A percentile compares a stretch with the other conserved stretches of the same genome.
These are phyloP conservation scores for Phlebiopsis gigantea DNA, from an alignment of 768 basidiomycete species.

Conservation along the genomic window DNA sequence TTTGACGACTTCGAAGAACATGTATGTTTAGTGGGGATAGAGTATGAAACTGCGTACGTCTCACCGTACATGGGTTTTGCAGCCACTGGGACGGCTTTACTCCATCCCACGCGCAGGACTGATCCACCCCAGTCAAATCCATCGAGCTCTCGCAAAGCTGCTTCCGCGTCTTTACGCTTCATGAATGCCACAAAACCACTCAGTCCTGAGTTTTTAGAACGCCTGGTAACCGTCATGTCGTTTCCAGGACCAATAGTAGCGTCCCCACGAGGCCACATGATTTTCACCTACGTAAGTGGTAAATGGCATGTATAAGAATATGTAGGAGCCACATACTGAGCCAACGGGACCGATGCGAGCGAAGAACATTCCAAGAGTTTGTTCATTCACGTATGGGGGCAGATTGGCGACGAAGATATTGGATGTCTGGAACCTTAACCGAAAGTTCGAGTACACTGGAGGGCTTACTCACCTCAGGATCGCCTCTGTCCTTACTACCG, in stretches of 20 bases:
- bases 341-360: slow-evolving; percentile 91
- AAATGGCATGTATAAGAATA: background rate
- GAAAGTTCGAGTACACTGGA: background rate
- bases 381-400: slow-evolving; percentile 82
- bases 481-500: slow-evolving; percentile 85
- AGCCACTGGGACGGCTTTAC: slow-evolving; percentile 90
- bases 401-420: slow-evolving; percentile 96
- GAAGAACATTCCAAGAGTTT: slow-evolving; percentile 83
- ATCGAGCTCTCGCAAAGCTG: slow-evolving; percentile 83
- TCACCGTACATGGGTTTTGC: slow-evolving; percentile 76
- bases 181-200: slow-evolving; percentile 98
- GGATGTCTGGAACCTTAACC: slow-evolving; percentile 58
- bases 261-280: slow-evolving; percentile 98
- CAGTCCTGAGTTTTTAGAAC: slow-evolving; percentile 68
- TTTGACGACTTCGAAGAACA: slow-evolving; percentile 5
- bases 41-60: slow-evolving; percentile 16
- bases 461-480: slow-evolving; percentile 62
- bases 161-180: slow-evolving; percentile 88
- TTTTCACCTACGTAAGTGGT: slow-evolving; percentile 60
- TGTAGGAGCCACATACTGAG: slow-evolving; percentile 48
- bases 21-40: background rate
- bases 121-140: slow-evolving; percentile 94
- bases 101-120: slow-evolving; percentile 88
- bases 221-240: slow-evolving; percentile 69
- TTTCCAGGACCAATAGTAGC: slow-evolving; percentile 59